A percentile compares a stretch with the other conserved stretches of the same genome.
Evolutionary conservation across 176 grass and related monocot genomes (phyloP).

Genomic region (barley (Hordeum vulgare)): MorexV3_pseudomolecules_assembly NC_058523.1:69755823-69756322

Average conservation of each 20-base stretch:
- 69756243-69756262: constrained; percentile 45
- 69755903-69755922: constrained; percentile 74
- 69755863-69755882: constrained; percentile 53
- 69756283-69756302: constrained; percentile 49
- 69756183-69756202: constrained; percentile 69
- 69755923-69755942: constrained; percentile 58
- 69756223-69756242: constrained; percentile 76
- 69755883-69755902: constrained; percentile 60
- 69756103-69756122: constrained; percentile 71
- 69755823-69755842: constrained; percentile 88
- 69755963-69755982: constrained; percentile 81
- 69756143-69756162: constrained; percentile 80
- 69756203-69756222: constrained; percentile 66
- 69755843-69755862: constrained; percentile 77
- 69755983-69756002: constrained; percentile 86
- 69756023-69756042: constrained; percentile 64
- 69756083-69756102: constrained; percentile 53
- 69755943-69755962: constrained; percentile 75
- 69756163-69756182: constrained; percentile 77
- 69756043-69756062: constrained; percentile 79
- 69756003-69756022: constrained; percentile 60
- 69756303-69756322: constrained; percentile 54
- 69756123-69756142: constrained; percentile 94
- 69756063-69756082: constrained; percentile 37
- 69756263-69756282: constrained; percentile 45